Evolutionary conservation across 2,329 filamentous ascomycete genomes (phyloP).

Genomic region (Cladobotryum mycophilum): DNA sequence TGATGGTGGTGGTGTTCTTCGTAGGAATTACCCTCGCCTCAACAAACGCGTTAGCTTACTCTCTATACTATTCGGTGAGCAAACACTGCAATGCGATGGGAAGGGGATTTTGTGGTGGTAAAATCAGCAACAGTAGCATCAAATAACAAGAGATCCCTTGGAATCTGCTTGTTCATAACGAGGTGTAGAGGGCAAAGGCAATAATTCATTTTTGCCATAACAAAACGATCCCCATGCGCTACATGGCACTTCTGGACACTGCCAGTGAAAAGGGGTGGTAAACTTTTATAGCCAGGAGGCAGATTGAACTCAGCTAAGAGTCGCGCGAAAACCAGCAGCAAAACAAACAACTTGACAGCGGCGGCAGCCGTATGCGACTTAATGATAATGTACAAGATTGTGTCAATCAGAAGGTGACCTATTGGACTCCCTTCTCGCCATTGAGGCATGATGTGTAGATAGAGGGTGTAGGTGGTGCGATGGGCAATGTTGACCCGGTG

Average conservation of each 20-base stretch:
- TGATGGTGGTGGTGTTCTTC: constrained; percentile 63
- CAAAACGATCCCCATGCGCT: constrained; percentile 3
- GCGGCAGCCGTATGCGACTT: constrained; percentile 41
- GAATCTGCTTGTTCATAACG: neutral
- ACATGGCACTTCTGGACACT: constrained; percentile 13
- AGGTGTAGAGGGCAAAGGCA: neutral
- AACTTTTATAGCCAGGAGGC: constrained; percentile 28
- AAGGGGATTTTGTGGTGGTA: neutral
- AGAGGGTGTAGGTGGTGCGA: constrained; percentile 16
- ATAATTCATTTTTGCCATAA: constrained; percentile 2
- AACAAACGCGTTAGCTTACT: constrained; percentile 27
- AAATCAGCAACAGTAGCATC: neutral
- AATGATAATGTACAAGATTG: constrained; percentile 52
- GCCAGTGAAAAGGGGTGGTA: constrained; percentile 21
- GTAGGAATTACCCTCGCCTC: constrained; percentile 57
- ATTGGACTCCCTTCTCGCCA: constrained; percentile 31
- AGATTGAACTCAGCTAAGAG: constrained; percentile 32
- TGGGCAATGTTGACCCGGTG: constrained; percentile 21
- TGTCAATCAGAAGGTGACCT: constrained; percentile 29
- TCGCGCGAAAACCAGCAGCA: constrained; percentile 26
- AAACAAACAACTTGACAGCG: constrained; percentile 28
- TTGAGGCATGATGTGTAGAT: constrained; percentile 23
- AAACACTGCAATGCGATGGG: constrained; percentile 5
- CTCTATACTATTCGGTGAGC: constrained; percentile 13
- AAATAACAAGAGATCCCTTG: constrained; percentile 1